Conservation (phyloP, 2,329 filamentous ascomycete genomes). For the Xylariaceae sp. region DNA sequence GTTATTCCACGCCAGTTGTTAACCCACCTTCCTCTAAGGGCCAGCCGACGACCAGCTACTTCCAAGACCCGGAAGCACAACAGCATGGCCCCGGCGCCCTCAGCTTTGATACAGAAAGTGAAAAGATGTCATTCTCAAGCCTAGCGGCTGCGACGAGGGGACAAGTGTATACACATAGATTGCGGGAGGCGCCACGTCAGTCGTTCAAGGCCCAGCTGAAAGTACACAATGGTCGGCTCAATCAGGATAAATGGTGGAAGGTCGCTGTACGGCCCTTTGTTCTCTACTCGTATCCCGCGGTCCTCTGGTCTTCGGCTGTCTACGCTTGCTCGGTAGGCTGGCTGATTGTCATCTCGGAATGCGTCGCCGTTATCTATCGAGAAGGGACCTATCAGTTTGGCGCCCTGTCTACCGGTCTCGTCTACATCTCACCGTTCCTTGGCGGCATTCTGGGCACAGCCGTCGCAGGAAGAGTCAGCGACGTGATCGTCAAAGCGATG, state of each 20-base stretch:
- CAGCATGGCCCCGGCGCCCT: conserved; percentile 2
- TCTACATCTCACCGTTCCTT: conserved; percentile 90
- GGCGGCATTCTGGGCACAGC: conserved; percentile 90
- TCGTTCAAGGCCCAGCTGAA: conserved; percentile 77
- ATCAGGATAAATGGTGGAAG: conserved; percentile 78
- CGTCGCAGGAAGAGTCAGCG: conserved; percentile 86
- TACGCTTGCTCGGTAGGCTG: conserved; percentile 91
- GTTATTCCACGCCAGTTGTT: background rate
- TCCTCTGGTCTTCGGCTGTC: conserved; percentile 85
- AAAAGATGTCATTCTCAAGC: conserved; percentile 49
- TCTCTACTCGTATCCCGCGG: conserved; percentile 84
- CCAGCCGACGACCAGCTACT: too few species aligned
- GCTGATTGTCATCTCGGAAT: conserved; percentile 94
- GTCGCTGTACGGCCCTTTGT: conserved; percentile 83
- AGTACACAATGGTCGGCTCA: conserved; percentile 79
- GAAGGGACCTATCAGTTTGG: conserved; percentile 79
- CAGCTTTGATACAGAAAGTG: conserved; percentile 49
- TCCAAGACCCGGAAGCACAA: conserved; percentile 28
- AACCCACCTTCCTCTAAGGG: conserved; percentile 22
- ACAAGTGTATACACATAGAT: conserved; percentile 71
- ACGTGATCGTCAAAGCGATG: conserved; percentile 84
- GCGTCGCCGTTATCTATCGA: conserved; percentile 81
- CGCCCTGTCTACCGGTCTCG: conserved; percentile 78
- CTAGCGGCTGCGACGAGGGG: conserved; percentile 43
- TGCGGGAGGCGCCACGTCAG: conserved; percentile 70